Conservation (phyloP, 139 green algal species). For the Ulvella scutata region DNA sequence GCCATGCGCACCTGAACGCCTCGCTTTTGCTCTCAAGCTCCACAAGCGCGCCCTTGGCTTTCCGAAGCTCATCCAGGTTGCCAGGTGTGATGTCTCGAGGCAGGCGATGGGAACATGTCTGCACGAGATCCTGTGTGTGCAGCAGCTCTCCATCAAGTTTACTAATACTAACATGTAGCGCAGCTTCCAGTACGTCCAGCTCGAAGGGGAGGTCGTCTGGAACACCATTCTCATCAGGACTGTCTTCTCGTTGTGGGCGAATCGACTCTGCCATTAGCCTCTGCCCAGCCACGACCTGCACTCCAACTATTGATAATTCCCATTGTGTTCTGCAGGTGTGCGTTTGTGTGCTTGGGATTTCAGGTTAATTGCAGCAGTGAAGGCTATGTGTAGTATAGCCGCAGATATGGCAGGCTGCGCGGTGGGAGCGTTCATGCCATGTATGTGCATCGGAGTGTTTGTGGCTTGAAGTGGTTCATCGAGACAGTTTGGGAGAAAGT, state of each 20-base stretch:
- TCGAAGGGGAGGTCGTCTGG: slow-evolving; percentile 64
- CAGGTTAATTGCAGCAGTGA: no score
- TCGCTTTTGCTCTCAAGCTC: slow-evolving; percentile 36
- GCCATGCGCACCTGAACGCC: background rate
- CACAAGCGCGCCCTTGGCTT: slow-evolving; percentile 73
- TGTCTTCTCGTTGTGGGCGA: background rate
- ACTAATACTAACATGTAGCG: slow-evolving; percentile 47
- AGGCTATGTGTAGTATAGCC: no score
- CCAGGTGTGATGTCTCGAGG: slow-evolving; percentile 72
- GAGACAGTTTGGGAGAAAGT: no score
- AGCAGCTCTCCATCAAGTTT: slow-evolving; percentile 70
- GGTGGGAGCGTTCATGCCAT: no score
- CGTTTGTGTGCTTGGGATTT: no score
- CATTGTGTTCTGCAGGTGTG: no score
- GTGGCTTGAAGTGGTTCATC: no score
- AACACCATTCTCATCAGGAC: slow-evolving; percentile 13
- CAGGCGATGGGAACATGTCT: slow-evolving; percentile 48
- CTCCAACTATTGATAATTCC: no score
- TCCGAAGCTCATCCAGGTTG: slow-evolving; percentile 85
- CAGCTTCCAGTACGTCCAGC: slow-evolving; percentile 77
- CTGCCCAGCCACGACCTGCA: no score
- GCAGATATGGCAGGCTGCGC: no score
- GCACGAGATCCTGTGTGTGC: slow-evolving; percentile 34
- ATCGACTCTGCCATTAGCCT: slow-evolving; percentile 5
- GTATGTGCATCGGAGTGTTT: no score